Base-by-base conservation (phyloP, 495 filamentous ascomycete species). In the Evernia prunastri region DNA sequence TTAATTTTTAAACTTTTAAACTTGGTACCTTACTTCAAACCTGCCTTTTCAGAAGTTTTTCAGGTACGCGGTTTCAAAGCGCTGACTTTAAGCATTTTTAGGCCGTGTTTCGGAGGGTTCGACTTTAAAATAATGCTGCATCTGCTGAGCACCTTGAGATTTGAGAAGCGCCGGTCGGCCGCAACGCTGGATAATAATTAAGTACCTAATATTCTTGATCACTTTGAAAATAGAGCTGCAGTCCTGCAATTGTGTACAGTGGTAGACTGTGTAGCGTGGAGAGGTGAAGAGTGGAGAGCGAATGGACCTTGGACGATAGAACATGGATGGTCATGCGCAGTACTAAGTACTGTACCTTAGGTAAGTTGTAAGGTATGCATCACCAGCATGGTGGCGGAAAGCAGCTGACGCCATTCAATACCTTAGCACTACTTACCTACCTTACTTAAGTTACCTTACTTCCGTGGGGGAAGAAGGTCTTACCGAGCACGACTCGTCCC, bases 61-160 rank as follows among this genome's bases (percentile, higher is more conserved):
- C 49, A 53, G 49, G 49, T 31, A 53, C 49, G 27, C 27, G 12
- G 3, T 53, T 23, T n/a, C 18, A 10, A 3, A n/a, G n/a, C n/a
- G n/a, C 20, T 11, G 43, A 47, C 1, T 51, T 51, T 51, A 51
- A 51, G 47, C 47, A 25, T 51, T 29, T 47, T 51, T 29, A 51
- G 43, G 23, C 11, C 45, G 45, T 49, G 45, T 49, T 49, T 49
- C 45, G 45, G 45, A 25, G 45, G 45, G n/a, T n/a, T n/a, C n/a
- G n/a, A n/a, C n/a, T n/a, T n/a, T n/a, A n/a, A n/a, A n/a, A n/a
- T n/a, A n/a, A n/a, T n/a, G n/a, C n/a, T n/a, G n/a, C n/a, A n/a
- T 37, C 36, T 37, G 36, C 12, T 7, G 12, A 37, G 36, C 12
- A 37, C 36, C 36, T 53, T 29, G 25, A 29, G 17, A 45, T 45